These are phyloP conservation scores for Papilionanthe hybrid DNA, from an alignment of 116 monocot species.

Conservation along the genomic window DNA sequence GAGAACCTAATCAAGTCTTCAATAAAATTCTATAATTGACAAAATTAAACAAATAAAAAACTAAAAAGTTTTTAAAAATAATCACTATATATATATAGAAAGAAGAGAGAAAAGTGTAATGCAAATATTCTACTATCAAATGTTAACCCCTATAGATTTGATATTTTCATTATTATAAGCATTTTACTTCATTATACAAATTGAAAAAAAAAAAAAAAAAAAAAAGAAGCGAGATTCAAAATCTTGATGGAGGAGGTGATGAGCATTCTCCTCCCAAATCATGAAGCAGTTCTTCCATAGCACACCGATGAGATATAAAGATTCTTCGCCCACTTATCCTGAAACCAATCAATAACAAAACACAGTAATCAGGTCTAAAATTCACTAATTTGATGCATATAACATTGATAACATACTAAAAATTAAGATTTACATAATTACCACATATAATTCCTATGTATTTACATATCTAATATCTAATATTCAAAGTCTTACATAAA, in stretches of 20 bases:
- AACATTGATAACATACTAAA: background rate
- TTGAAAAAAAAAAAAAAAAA: background rate
- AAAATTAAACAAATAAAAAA: too few species aligned
- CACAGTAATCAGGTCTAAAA: background rate
- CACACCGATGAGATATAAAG: slow-evolving; percentile 42
- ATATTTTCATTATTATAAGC: background rate
- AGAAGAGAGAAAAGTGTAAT: too few species aligned
- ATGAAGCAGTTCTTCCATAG: slow-evolving; percentile 50
- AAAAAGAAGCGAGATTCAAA: background rate
- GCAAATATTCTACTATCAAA: too few species aligned
- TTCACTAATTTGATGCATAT: background rate
- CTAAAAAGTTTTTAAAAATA: too few species aligned
- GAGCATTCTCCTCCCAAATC: background rate
- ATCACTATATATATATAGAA: background rate
- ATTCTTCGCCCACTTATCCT: slow-evolving; percentile 59
- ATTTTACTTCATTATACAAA: background rate
- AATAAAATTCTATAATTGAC: too few species aligned
- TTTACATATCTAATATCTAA: too few species aligned
- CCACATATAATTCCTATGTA: too few species aligned
- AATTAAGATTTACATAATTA: too few species aligned
- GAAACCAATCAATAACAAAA: background rate
- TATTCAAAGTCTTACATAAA: too few species aligned
- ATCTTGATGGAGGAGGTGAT: background rate
- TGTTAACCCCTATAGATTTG: background rate
- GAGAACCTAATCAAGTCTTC: too few species aligned